Percentiles rank a stretch among this genome's conserved stretches.
These are phyloP conservation scores for Spathaspora passalidarum DNA, from an alignment of 805 yeast genomes.

Conservation along the genomic window DNA sequence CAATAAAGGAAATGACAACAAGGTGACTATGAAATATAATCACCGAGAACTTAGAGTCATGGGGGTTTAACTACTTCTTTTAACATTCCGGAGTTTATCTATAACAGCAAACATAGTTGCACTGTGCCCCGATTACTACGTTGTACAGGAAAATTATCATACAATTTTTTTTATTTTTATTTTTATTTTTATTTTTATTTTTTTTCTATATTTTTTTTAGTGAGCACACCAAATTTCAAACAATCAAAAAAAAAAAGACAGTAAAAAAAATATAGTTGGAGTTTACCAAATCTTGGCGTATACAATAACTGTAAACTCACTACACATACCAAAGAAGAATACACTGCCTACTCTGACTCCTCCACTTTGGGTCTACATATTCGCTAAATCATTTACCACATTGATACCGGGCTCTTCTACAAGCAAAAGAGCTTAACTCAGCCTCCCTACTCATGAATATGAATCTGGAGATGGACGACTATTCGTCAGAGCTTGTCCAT, in stretches of 20 bases:
- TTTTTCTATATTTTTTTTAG: neutral
- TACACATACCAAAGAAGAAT: neutral
- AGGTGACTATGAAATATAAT: neutral
- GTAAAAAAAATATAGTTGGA: neutral
- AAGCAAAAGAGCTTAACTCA: neutral
- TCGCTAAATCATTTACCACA: too few relatives aligned
- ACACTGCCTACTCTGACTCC: too few relatives aligned
- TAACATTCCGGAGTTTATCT: too few relatives aligned
- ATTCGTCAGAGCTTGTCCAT: slow-evolving; percentile 3
- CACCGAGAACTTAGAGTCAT: too few relatives aligned
- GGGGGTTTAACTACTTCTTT: too few relatives aligned
- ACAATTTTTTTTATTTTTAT: neutral
- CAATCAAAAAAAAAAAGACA: neutral
- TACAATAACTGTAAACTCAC: neutral
- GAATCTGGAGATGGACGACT: slow-evolving; percentile 9
- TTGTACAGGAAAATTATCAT: neutral
- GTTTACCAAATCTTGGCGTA: neutral
- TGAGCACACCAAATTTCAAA: neutral
- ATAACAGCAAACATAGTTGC: too few relatives aligned
- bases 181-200: neutral
- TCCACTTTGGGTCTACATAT: too few relatives aligned
- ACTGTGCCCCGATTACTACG: neutral
- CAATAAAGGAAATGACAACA: neutral
- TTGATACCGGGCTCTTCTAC: neutral
- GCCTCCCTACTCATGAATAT: slow-evolving; percentile 5